Evolutionary conservation across 2,329 filamentous ascomycete genomes (phyloP).

Genomic region (Apiospora pterosperma): DNA sequence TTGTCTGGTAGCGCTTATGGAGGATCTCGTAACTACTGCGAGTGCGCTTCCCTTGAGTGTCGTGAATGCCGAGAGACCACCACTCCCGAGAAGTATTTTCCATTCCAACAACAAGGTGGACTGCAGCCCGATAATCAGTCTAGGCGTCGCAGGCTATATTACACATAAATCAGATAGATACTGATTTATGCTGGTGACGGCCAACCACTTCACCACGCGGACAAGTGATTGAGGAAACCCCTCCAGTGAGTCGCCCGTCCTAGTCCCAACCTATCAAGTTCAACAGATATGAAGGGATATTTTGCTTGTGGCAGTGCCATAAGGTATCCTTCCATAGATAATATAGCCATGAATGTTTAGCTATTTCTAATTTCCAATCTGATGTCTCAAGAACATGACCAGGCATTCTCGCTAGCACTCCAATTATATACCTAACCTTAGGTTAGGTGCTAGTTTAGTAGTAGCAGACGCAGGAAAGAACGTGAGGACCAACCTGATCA

Average conservation of each 20-base stretch:
- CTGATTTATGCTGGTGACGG: neutral
- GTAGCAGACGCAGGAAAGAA: neutral
- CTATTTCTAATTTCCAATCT: too few species aligned
- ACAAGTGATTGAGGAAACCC: neutral
- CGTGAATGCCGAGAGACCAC: neutral
- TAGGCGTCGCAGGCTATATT: neutral
- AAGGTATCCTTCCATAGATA: too few species aligned
- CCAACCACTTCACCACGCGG: neutral
- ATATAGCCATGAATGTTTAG: too few species aligned
- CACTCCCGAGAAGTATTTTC: neutral
- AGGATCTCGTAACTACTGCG: neutral
- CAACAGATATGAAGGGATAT: too few species aligned
- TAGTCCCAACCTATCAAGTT: neutral
- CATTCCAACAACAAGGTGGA: neutral
- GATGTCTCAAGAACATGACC: too few species aligned
- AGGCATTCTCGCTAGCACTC: too few species aligned
- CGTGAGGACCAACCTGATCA: neutral
- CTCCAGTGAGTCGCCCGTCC: neutral
- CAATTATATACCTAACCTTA: too few species aligned
- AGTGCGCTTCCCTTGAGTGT: neutral
- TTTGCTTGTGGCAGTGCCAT: too few species aligned
- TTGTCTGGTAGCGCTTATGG: neutral
- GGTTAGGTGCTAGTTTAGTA: too few species aligned
- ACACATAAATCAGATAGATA: neutral
- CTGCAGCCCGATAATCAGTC: neutral